A percentile compares a stretch with the other conserved stretches of the same genome.
phyloP scores from a whole-genome alignment of 371 early-diverging fungal genomes.

The Mucor sp. region DNA sequence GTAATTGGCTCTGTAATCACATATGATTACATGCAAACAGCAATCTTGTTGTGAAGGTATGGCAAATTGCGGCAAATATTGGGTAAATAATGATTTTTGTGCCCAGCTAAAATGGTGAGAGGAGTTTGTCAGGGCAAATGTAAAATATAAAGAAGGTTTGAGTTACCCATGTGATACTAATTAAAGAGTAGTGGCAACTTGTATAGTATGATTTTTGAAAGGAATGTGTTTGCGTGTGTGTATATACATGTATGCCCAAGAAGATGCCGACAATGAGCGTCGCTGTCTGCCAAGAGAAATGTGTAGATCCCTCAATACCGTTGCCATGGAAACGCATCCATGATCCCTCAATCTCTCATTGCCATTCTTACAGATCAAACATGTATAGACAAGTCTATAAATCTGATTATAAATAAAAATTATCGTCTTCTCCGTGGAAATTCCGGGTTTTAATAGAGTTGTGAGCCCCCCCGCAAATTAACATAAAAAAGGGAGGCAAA shows the following conservation, averaged over 20 bases:
- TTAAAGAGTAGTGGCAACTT: too few relatives aligned
- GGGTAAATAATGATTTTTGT: constrained; percentile 12
- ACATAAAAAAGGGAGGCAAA: background rate
- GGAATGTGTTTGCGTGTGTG: too few relatives aligned
- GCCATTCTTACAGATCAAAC: background rate
- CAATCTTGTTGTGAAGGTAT: background rate
- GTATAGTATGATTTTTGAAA: too few relatives aligned
- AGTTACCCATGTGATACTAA: constrained; percentile 21
- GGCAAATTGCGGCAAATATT: constrained; percentile 25
- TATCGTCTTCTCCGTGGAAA: constrained; percentile 10
- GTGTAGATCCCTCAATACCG: too few relatives aligned
- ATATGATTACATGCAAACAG: background rate
- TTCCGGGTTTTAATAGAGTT: constrained; percentile 17
- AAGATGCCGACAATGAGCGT: too few relatives aligned
- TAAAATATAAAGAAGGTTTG: background rate
- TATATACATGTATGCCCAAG: too few relatives aligned
- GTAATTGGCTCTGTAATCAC: constrained; percentile 4
- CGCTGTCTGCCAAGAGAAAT: too few relatives aligned
- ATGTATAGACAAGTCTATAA: constrained; percentile 8
- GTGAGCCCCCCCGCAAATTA: background rate
- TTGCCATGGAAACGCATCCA: background rate
- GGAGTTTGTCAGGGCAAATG: constrained; percentile 21
- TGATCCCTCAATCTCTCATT: background rate
- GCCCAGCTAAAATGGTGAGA: background rate
- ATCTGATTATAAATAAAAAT: constrained; percentile 2